A percentile compares a stretch with the other conserved stretches of the same genome.
phyloP scores from a whole-genome alignment of 495 filamentous ascomycete genomes.

The Neurospora sublineolata region DNA sequence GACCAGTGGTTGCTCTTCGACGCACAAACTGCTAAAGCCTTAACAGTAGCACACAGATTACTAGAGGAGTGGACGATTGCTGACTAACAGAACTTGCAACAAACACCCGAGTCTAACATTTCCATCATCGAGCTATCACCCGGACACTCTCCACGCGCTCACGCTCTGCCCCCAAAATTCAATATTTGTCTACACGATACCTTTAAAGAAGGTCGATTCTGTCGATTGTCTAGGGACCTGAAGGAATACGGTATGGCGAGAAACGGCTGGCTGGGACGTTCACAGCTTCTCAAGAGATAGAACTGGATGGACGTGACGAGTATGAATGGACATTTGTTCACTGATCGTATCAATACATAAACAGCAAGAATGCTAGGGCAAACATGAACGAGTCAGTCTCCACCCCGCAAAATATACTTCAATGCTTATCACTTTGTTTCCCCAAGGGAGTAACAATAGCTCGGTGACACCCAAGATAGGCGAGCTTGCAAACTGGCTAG shows the following conservation, averaged over 20 bases:
- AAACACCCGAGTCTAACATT: neutral
- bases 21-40: neutral
- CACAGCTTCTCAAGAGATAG: neutral
- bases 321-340: too few species aligned
- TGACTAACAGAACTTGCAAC: neutral
- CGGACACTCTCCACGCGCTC: neutral
- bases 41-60: neutral
- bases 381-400: neutral
- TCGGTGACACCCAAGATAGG: neutral
- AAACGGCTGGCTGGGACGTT: neutral
- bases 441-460: neutral
- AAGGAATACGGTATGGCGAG: neutral
- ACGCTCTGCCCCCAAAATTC: neutral
- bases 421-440: neutral
- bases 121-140: neutral
- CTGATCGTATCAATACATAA: neutral
- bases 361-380: neutral
- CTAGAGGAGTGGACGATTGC: neutral
- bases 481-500: neutral
- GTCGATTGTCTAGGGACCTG: neutral
- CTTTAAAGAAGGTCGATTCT: neutral
- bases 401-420: neutral
- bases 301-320: too few species aligned
- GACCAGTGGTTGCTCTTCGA: neutral
- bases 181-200: neutral